These are phyloP conservation scores for Pseudotulostoma volvatum DNA, from an alignment of 495 filamentous ascomycete genomes.

Conservation along the genomic window DNA sequence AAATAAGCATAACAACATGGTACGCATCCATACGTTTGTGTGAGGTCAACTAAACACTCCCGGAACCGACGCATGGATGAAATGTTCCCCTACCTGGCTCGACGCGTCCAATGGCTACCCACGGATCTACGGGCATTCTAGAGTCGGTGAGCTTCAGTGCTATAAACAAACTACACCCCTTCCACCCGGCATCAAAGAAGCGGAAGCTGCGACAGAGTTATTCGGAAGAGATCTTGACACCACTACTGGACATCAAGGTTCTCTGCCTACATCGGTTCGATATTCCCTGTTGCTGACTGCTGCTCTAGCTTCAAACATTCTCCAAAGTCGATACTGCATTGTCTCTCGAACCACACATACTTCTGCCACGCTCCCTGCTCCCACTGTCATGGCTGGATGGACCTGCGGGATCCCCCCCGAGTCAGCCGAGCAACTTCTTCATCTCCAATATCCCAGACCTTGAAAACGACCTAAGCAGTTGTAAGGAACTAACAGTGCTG, in stretches of 20 bases:
- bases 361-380: constrained; percentile 42
- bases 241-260: constrained; percentile 2
- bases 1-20: too few species aligned
- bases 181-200: constrained; percentile 17
- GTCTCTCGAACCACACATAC: constrained; percentile 41
- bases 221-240: constrained; percentile 12
- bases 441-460: constrained; percentile 44
- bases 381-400: constrained; percentile 44
- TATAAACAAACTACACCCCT: constrained; percentile 19
- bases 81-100: too few species aligned
- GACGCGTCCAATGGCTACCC: constrained; percentile 30
- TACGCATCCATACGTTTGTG: too few species aligned
- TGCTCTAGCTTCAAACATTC: constrained; percentile 38
- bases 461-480: constrained; percentile 20
- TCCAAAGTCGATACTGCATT: constrained; percentile 40
- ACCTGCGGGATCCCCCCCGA: constrained; percentile 32
- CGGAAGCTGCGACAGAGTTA: constrained; percentile 16
- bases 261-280: neutral
- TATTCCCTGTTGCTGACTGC: neutral
- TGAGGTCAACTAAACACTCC: too few species aligned
- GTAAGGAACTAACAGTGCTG: constrained; percentile 39
- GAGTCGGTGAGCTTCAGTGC: constrained; percentile 19
- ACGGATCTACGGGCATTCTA: constrained; percentile 15
- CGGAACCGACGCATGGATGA: too few species aligned
- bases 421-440: constrained; percentile 36